Conservation (phyloP, 495 filamentous ascomycete genomes). For the Tuber magnatum region DNA sequence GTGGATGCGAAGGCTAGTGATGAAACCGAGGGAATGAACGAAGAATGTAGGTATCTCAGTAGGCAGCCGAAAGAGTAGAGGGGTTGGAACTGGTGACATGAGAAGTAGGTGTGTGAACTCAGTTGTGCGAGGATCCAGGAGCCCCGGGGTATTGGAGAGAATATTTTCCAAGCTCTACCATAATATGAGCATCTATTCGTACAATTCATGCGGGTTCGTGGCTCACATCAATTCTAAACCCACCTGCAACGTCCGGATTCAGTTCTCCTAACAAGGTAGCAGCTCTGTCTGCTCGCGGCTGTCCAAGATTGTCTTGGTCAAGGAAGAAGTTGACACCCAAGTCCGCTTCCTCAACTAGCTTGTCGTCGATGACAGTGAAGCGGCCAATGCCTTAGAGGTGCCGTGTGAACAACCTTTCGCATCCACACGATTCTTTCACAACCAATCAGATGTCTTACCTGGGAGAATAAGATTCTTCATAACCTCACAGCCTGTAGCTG, state of each 20-base stretch:
- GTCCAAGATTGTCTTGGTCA: slow-evolving; percentile 67
- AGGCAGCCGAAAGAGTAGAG: slow-evolving; percentile 38
- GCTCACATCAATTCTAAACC: slow-evolving; percentile 50
- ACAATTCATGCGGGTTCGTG: not conserved
- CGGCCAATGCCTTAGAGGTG: slow-evolving; percentile 63
- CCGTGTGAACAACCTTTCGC: not conserved
- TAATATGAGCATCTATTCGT: not conserved
- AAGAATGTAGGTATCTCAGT: slow-evolving; percentile 60
- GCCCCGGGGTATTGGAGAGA: slow-evolving; percentile 44
- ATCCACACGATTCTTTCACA: not conserved
- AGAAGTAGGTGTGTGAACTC: slow-evolving; percentile 44
- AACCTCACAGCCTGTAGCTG: slow-evolving; percentile 80
- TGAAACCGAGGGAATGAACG: slow-evolving; percentile 82
- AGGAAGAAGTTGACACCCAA: slow-evolving; percentile 96
- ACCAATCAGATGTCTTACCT: slow-evolving; percentile 43
- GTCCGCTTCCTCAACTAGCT: slow-evolving; percentile 68
- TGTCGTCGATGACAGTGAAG: slow-evolving; percentile 87
- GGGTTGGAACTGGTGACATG: slow-evolving; percentile 33
- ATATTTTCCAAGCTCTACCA: slow-evolving; percentile 30
- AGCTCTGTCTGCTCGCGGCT: slow-evolving; percentile 69
- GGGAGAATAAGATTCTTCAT: slow-evolving; percentile 95
- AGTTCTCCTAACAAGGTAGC: slow-evolving; percentile 73
- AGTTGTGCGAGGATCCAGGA: slow-evolving; percentile 52
- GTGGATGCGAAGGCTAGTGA: slow-evolving; percentile 55
- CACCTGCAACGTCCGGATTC: slow-evolving; percentile 87